Base-by-base conservation (phyloP, 768 basidiomycete species). In the Tulasnella calospora region DNA sequence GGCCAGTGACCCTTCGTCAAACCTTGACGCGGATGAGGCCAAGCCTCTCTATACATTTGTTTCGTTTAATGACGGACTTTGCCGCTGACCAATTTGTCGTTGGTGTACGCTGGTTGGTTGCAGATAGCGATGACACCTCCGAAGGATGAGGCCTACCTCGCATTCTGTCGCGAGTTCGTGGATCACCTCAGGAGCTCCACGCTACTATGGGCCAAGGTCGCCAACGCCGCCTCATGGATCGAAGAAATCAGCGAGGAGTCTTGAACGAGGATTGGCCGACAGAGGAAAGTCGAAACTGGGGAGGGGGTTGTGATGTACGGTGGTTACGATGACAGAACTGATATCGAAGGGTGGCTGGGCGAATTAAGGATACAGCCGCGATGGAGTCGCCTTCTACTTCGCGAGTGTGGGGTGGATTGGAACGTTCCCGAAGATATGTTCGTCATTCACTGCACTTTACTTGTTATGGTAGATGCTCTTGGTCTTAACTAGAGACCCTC, bases 141-240 rank as follows among this genome's bases (percentile, higher is more conserved):
- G 51, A 41, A 35, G 55, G 75, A 61, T 61, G 61, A 57, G 40
- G 47, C 51, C 57, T 76, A 76, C 57, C 46, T 76, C 8, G 36
- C 75, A 40, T 61, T 76, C 38, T 76, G 75, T 57, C 51, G 75
- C 36, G 75, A 61, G 51, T 76, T 76, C 61, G 75, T 57, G 51
- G 75, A 76, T 57, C 57, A 76, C 55, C 75, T 76, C 51, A 76
- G 57, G 75, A 76, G 51, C 55, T 61, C 75, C 75, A 61, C 75
- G 38, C 44, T 74, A 35, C 75, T 76, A 23, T 76, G 75, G 75
- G 36, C 75, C 38, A 40, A 55, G 21, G 57, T 76, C 61, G 33
- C 75, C 51, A 76, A 76, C 75, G 75, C 75, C 55, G 75, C 71
- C 71, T 72, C 71, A 72, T 72, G 71, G 71, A 72, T 72, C 44